A percentile compares a stretch with the other conserved stretches of the same genome.
These are phyloP conservation scores for Teratosphaeria nubilosa DNA, from an alignment of 2,329 filamentous ascomycete genomes.

Conservation along the genomic window DNA sequence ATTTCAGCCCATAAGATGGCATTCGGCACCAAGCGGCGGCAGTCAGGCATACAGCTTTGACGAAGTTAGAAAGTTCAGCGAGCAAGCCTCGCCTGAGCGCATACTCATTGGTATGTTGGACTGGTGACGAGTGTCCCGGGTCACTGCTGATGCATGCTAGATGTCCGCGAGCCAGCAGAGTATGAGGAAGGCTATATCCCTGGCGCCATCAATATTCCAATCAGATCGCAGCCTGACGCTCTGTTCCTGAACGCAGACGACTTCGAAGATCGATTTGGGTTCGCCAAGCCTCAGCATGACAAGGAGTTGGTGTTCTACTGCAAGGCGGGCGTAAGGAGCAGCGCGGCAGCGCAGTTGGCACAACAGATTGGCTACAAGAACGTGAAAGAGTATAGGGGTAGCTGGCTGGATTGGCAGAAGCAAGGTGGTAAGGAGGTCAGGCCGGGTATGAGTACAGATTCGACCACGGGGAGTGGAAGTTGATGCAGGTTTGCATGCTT, in stretches of 20 bases:
- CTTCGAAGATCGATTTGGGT: constrained; percentile 76
- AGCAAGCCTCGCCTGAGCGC: constrained; percentile 20
- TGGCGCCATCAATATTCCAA: constrained; percentile 69
- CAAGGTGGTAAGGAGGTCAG: constrained; percentile 50
- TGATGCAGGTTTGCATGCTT: not conserved
- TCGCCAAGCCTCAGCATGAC: constrained; percentile 52
- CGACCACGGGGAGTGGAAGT: not conserved
- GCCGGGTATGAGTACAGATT: not conserved
- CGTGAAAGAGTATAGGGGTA: constrained; percentile 63
- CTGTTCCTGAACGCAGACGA: constrained; percentile 67
- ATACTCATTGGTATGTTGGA: constrained; percentile 20
- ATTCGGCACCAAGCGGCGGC: constrained; percentile 24
- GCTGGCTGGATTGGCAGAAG: constrained; percentile 72
- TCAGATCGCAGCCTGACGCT: constrained; percentile 66
- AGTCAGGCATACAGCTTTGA: constrained; percentile 32
- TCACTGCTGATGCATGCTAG: constrained; percentile 22
- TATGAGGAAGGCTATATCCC: constrained; percentile 63
- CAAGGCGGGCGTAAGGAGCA: constrained; percentile 77
- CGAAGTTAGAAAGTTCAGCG: constrained; percentile 28
- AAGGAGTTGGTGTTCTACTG: constrained; percentile 73
- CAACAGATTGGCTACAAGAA: constrained; percentile 62
- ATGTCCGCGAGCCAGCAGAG: constrained; percentile 65
- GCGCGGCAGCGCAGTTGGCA: constrained; percentile 67
- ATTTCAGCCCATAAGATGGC: constrained; percentile 23
- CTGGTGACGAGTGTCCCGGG: not conserved